Evolutionary conservation across 768 basidiomycete genomes (phyloP), one percentile per base, ranked within the genome.

Genomic region (Trametes coccinea): DNA sequence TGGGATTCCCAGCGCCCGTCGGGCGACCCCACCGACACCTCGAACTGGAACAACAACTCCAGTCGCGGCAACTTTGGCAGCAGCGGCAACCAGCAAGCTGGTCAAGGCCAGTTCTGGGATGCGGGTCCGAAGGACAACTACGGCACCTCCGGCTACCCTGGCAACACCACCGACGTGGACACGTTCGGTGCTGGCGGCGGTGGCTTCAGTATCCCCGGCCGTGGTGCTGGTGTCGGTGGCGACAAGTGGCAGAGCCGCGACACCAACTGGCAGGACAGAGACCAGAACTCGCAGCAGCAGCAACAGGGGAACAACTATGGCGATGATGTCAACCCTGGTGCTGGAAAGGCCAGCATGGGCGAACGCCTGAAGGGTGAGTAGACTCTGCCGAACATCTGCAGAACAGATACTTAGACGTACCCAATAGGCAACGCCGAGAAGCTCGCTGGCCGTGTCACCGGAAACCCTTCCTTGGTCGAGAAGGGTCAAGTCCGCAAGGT

Each of bases 301-400:
- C 31, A 37, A 46, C 17, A 46, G 45, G 45, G 45, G 22, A 17
- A 22, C 45, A 27, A 29, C 34, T 37, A 43, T 33, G 31, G 34
- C 40, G 48, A 48, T 22, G 49, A 47, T n/a, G 51, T 39, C 22
- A 41, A n/a, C 22, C 50, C 45, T n/a, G 56, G 60, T 29, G 47
- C 58, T 16, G 56, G 54, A 0, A 59, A 64, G 51, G 41, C 61
- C 4, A 63, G 63, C 10, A 34, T 60, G 46, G 61, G 61, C 40
- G 50, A 67, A 46, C 50, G 59, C 6, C 27, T 65, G 22, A 67
- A 61, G 53, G 66, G 66, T 67, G 49, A 2, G 60, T 33, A 22
- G 3, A 22, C 22, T 22, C 22, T 22, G 22, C 22, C 22, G 22
- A 6, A 16, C 14, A 8, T 4, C 29, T 13, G 37, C 43, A 14